Evolutionary conservation across 169 alveolate species (phyloP).

Genomic region (Eimeria necatrix): DNA sequence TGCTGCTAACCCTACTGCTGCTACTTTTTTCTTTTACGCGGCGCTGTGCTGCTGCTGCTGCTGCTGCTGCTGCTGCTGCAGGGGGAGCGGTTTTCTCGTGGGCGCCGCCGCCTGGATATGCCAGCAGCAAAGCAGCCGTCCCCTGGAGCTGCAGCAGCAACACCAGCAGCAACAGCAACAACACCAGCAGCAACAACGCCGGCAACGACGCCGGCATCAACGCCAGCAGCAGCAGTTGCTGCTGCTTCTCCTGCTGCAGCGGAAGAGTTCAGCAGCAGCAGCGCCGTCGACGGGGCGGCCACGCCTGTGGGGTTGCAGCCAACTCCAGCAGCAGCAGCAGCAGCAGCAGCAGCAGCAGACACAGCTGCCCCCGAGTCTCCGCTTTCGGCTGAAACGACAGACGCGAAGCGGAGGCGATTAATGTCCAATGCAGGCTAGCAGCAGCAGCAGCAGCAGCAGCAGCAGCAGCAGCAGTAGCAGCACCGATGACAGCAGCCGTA

Average conservation of each 20-base stretch:
- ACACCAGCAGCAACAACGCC: slow-evolving; percentile 5
- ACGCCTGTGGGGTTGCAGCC: not conserved
- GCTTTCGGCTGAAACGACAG: not conserved
- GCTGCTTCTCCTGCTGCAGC: slow-evolving; percentile 17
- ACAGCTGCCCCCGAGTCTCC: not conserved
- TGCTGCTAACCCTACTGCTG: not conserved
- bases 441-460: slow-evolving; percentile 58
- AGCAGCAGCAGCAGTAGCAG: slow-evolving; percentile 28
- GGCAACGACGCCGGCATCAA: not conserved
- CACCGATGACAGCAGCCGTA: not conserved
- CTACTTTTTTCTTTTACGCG: not conserved
- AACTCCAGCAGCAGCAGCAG: slow-evolving; percentile 9
- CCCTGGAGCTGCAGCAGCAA: slow-evolving; percentile 18
- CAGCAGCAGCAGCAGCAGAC: slow-evolving; percentile 8
- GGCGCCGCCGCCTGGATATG: slow-evolving; percentile 78
- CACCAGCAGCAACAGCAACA: slow-evolving; percentile 36
- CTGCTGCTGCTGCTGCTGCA: slow-evolving; percentile 39
- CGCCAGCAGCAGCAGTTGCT: not conserved
- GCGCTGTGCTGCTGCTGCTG: slow-evolving; percentile 3
- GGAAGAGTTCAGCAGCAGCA: not conserved
- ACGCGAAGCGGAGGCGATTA: slow-evolving; percentile 32
- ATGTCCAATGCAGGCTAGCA: not conserved
- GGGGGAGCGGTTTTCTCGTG: slow-evolving; percentile 79
- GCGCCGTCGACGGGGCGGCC: not conserved
- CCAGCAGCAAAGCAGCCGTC: slow-evolving; percentile 66